A percentile compares a stretch with the other conserved stretches of the same genome.
These are phyloP conservation scores for Yarrowia deformans DNA, from an alignment of 805 yeast genomes.

Conservation along the genomic window DNA sequence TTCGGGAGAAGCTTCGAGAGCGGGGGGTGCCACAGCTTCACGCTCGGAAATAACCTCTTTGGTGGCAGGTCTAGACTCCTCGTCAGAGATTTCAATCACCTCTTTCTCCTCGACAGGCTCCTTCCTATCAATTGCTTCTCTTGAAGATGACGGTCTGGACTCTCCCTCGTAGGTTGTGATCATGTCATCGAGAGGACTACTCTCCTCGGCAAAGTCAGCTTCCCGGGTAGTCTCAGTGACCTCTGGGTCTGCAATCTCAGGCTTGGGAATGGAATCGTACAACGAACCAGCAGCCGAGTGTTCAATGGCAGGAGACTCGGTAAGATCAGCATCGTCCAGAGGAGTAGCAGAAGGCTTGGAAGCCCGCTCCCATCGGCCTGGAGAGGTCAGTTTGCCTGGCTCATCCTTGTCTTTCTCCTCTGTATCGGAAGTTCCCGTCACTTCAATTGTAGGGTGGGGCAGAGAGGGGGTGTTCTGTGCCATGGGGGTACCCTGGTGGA, in stretches of 20 bases:
- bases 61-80: constrained; percentile 8
- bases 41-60: background rate
- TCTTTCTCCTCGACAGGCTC: background rate
- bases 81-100: constrained; percentile 29
- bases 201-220: background rate
- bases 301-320: constrained; percentile 26
- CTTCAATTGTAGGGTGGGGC: constrained; percentile 35
- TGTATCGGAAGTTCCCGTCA: constrained; percentile 23
- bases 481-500: constrained; percentile 19
- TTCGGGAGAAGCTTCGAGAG: constrained; percentile 17
- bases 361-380: constrained; percentile 35
- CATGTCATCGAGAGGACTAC: constrained; percentile 18
- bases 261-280: constrained; percentile 21
- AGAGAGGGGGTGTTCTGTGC: constrained; percentile 20
- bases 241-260: background rate
- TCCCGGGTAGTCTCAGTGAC: background rate
- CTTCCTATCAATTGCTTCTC: constrained; percentile 1
- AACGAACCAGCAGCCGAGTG: constrained; percentile 26
- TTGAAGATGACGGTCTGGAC: constrained; percentile 6
- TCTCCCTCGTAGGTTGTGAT: constrained; percentile 11
- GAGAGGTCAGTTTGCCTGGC: constrained; percentile 13
- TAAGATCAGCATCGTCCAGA: constrained; percentile 20
- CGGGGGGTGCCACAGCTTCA: background rate
- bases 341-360: constrained; percentile 17
- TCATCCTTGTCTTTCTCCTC: constrained; percentile 23